phyloP scores from a whole-genome alignment of 345 rosid genomes.

The Nasturtium officinale region DNA sequence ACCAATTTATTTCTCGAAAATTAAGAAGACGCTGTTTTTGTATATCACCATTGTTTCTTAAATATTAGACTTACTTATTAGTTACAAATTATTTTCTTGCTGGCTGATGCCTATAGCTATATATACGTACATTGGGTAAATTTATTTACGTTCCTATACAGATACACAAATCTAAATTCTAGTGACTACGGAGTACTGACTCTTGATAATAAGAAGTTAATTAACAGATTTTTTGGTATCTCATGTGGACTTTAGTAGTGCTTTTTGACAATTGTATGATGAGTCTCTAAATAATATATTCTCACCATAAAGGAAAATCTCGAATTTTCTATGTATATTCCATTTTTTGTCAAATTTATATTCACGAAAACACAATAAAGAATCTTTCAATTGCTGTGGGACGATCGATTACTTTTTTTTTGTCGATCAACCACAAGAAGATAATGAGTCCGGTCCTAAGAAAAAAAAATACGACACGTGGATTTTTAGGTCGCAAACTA shows the following conservation, averaged over 20 bases:
- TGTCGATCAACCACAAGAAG: constrained; percentile 7
- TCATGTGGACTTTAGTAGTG: not conserved
- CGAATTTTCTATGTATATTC: constrained; percentile 7
- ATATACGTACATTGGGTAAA: not conserved
- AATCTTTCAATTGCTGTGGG: not conserved
- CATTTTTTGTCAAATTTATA: not conserved
- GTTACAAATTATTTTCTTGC: not conserved
- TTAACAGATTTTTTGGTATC: not conserved
- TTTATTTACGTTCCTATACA: too few species aligned
- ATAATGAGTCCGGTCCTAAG: constrained; percentile 3
- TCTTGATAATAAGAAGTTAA: not conserved
- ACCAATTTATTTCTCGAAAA: not conserved
- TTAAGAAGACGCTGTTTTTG: not conserved
- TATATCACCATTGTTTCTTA: not conserved
- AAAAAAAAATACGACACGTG: not conserved
- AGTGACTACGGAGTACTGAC: too few species aligned
- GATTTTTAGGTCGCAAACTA: not conserved
- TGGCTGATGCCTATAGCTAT: not conserved
- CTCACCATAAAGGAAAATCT: constrained; percentile 23
- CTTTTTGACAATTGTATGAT: constrained; percentile 10
- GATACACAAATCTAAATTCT: not conserved
- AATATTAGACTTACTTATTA: not conserved
- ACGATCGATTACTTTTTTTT: not conserved
- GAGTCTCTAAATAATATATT: constrained; percentile 21
- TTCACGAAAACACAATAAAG: not conserved